phyloP scores from a whole-genome alignment of 2,329 filamentous ascomycete genomes.

The Macroventuria anomochaeta region DNA sequence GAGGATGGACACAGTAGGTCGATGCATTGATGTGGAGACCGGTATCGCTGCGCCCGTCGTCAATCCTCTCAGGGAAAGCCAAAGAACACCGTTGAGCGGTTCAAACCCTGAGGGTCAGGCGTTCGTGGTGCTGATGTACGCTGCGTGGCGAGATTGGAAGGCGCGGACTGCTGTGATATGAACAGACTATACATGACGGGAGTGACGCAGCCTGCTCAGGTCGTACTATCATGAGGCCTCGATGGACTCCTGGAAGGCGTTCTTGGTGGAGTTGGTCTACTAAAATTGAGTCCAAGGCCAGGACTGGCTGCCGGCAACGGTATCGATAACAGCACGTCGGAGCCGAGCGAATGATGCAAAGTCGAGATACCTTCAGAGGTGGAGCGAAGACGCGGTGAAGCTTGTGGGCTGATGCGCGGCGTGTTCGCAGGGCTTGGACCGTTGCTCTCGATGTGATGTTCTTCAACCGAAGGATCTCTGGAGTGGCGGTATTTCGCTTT shows the following conservation, averaged over 20 bases:
- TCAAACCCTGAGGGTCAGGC: slow-evolving; percentile 53
- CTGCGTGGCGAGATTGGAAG: slow-evolving; percentile 53
- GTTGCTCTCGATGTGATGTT: slow-evolving; percentile 23
- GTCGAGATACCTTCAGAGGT: background rate
- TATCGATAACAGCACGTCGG: slow-evolving; percentile 8
- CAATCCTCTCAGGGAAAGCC: slow-evolving; percentile 51
- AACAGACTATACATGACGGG: background rate
- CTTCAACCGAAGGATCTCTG: slow-evolving; percentile 22
- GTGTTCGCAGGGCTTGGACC: slow-evolving; percentile 7
- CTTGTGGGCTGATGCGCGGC: background rate
- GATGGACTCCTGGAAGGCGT: slow-evolving; percentile 13
- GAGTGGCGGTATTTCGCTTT: slow-evolving; percentile 6
- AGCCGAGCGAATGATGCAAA: background rate
- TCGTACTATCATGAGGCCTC: background rate
- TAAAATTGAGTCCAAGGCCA: slow-evolving; percentile 6
- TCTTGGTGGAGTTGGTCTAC: slow-evolving; percentile 7
- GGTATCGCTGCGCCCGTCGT: slow-evolving; percentile 53
- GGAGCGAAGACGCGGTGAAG: slow-evolving; percentile 3
- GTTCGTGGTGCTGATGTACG: slow-evolving; percentile 53
- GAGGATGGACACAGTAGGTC: slow-evolving; percentile 49
- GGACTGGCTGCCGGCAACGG: slow-evolving; percentile 16
- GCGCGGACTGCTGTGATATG: background rate
- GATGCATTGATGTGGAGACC: slow-evolving; percentile 42
- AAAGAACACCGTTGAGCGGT: slow-evolving; percentile 32
- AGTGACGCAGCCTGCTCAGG: background rate